These are phyloP conservation scores for Lactarius deliciosus DNA, from an alignment of 768 basidiomycete species.

Conservation along the genomic window DNA sequence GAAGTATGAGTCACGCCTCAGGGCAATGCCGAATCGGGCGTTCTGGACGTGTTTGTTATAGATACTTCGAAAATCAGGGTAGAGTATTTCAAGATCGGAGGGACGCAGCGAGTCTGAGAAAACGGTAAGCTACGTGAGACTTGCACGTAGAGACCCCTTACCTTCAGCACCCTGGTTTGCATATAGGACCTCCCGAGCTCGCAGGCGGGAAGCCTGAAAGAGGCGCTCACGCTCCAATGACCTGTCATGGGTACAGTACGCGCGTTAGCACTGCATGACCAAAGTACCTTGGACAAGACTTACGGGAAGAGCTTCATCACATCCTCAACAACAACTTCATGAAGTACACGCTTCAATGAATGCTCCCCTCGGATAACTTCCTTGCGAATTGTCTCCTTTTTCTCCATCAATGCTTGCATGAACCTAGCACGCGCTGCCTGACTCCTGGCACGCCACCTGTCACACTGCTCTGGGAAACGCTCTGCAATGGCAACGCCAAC, in stretches of 20 bases:
- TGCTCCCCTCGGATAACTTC: neutral
- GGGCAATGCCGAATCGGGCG: constrained; percentile 4
- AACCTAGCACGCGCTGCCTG: neutral
- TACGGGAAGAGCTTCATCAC: constrained; percentile 17
- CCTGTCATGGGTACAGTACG: neutral
- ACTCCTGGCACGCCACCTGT: neutral
- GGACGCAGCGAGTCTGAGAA: constrained; percentile 1
- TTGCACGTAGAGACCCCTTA: neutral
- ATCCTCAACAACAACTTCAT: constrained; percentile 8
- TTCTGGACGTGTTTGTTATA: constrained; percentile 7
- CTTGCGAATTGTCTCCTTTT: neutral
- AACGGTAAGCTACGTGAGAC: neutral
- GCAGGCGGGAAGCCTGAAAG: neutral
- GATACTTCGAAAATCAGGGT: neutral
- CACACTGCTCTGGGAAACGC: constrained; percentile 13
- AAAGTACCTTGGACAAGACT: neutral
- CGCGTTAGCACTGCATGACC: neutral
- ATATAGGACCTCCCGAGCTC: neutral
- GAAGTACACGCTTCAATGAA: constrained; percentile 9
- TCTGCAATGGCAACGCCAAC: neutral
- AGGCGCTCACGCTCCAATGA: constrained; percentile 14
- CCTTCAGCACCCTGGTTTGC: neutral
- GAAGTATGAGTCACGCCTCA: constrained; percentile 5
- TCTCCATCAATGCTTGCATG: neutral
- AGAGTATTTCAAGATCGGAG: constrained; percentile 16